phyloP scores from a whole-genome alignment of 2,329 filamentous ascomycete genomes.

The Dryadomyces sulphureus region DNA sequence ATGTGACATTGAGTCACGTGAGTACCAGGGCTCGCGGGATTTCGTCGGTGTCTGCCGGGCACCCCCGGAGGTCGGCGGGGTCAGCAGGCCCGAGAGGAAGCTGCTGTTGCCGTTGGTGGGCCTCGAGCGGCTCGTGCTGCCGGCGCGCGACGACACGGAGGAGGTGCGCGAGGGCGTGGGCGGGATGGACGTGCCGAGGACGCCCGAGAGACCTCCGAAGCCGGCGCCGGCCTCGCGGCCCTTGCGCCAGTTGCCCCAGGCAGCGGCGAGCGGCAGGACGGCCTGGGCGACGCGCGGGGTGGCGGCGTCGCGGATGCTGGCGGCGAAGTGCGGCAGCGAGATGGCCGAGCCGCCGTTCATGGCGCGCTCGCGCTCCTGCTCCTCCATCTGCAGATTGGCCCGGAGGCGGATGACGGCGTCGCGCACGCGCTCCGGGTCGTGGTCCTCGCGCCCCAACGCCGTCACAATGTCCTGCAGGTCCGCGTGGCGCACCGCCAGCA shows the following conservation, averaged over 20 bases:
- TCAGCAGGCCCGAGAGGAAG: slow-evolving; percentile 69
- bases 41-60: slow-evolving; percentile 41
- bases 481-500: slow-evolving; percentile 77
- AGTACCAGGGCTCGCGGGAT: slow-evolving; percentile 6
- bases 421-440: slow-evolving; percentile 65
- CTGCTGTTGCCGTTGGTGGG: slow-evolving; percentile 24
- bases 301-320: slow-evolving; percentile 56
- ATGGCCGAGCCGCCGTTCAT: slow-evolving; percentile 54
- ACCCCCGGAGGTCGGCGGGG: slow-evolving; percentile 70
- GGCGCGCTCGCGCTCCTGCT: slow-evolving; percentile 81
- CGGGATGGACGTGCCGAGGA: slow-evolving; percentile 24
- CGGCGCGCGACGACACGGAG: slow-evolving; percentile 6
- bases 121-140: not conserved
- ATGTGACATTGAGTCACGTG: not conserved
- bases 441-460: slow-evolving; percentile 58
- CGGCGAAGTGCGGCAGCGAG: slow-evolving; percentile 51
- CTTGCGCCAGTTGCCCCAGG: slow-evolving; percentile 91
- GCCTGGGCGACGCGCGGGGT: slow-evolving; percentile 75
- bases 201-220: slow-evolving; percentile 32
- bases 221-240: slow-evolving; percentile 31
- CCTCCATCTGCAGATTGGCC: slow-evolving; percentile 94
- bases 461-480: slow-evolving; percentile 87
- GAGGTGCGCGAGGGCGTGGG: not conserved
- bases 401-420: slow-evolving; percentile 87
- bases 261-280: slow-evolving; percentile 65